Conservation (phyloP, 768 basidiomycete species). For the Grammothele lineata region DNA sequence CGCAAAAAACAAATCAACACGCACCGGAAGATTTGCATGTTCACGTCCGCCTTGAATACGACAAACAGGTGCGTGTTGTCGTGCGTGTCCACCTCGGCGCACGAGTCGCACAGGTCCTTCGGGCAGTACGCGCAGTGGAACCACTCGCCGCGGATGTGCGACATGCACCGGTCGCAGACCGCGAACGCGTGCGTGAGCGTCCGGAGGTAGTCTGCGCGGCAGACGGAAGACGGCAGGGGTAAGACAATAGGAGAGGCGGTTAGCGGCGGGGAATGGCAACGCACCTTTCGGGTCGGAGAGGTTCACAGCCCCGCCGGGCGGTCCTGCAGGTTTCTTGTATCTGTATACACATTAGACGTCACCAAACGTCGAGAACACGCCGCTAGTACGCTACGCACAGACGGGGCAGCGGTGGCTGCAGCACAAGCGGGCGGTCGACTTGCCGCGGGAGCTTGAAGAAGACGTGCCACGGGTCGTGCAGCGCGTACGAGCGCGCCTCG, state of each 20-base stretch:
- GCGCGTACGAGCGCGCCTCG: conserved; percentile 68
- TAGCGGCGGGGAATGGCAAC: too few species aligned
- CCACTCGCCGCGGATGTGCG: conserved; percentile 82
- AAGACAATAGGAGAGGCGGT: not conserved
- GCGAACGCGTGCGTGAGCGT: conserved; percentile 60
- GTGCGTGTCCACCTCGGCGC: conserved; percentile 79
- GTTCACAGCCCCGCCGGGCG: conserved; percentile 36
- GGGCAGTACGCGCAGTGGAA: conserved; percentile 86
- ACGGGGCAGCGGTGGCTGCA: conserved; percentile 60
- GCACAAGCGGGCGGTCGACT: conserved; percentile 57
- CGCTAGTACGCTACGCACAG: conserved; percentile 58
- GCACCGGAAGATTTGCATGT: conserved; percentile 17
- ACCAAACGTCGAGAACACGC: not conserved
- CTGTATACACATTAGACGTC: conserved; percentile 30
- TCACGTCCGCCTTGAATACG: conserved; percentile 69
- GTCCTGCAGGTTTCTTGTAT: conserved; percentile 61
- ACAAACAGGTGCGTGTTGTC: conserved; percentile 80
- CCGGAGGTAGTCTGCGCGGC: conserved; percentile 52
- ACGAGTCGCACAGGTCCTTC: conserved; percentile 82
- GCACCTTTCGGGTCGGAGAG: conserved; percentile 54
- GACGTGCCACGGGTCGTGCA: conserved; percentile 81
- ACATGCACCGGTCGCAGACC: conserved; percentile 85
- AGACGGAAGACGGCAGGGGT: not conserved
- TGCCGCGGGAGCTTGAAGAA: conserved; percentile 88
- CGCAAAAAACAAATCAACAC: not conserved